Base-by-base conservation (phyloP, 805 yeast genomes). In the Saccharomycopsis sp. region DNA sequence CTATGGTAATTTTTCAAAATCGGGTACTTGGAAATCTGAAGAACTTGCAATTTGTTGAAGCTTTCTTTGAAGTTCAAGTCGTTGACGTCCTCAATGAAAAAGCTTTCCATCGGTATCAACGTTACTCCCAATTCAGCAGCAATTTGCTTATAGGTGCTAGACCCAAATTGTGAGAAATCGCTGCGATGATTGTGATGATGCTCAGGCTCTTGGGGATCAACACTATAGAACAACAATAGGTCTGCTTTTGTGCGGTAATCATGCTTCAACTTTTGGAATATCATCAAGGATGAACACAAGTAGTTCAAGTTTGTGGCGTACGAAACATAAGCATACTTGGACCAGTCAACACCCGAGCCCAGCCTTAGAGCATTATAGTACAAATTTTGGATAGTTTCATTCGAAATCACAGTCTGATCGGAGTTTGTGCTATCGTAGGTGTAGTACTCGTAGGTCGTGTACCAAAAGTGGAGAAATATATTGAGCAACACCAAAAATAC, bases 291-390 rank as follows among this genome's bases (percentile, higher is more conserved):
- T 35, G 72, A 64, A 46, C 77, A 69, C 39, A 77, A 54, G 48
- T 77, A 73, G 17, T 63, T 59, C 7, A 60, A 49, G 41, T 68
- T 62, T 0, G 84, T 74, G 3, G 80, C 81, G 54, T 77, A 77
- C 38, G 73, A 73, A 4, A 76, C 73, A 52, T 78, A 78, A 0
- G 81, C 83, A 30, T 55, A 61, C 41, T 61, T 59, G 1, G 55
- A 31, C 75, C 75, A 69, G 26, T 65, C 58, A 2, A 67, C 57
- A n/a, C n/a, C n/a, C 0, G 39, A 33, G 2, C 53, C 44, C 6
- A 45, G 21, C 1, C 17, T 9, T 5, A 18, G 5, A 15, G 25
- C 29, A 10, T 19, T 29, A 16, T 38, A 25, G 26, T 33, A 34
- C 13, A 6, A 15, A n/a, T 16, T 9, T n/a, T 27, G 39, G 27